Percentiles rank a stretch among this genome's conserved stretches.
Conservation (phyloP, 148 eudicot species). For the Persicaria tinctoria region DNA sequence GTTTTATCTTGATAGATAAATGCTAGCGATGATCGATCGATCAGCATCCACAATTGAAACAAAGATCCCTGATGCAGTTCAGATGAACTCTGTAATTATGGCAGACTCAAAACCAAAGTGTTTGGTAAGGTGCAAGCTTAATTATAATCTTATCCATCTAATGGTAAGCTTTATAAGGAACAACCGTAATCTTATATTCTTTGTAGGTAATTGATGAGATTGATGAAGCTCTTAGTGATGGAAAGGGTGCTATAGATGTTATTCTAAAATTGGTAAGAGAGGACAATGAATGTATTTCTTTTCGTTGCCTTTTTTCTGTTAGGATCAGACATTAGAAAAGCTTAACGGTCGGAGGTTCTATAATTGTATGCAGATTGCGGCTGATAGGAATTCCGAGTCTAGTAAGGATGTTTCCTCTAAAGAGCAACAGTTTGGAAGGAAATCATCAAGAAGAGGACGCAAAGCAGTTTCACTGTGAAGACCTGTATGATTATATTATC, state of each 20-base stretch:
- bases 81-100: slow-evolving; percentile 82
- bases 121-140: too few species aligned
- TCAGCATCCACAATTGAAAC: slow-evolving; percentile 69
- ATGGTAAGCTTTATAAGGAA: too few species aligned
- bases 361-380: slow-evolving; percentile 48
- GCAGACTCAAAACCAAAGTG: neutral
- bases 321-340: neutral
- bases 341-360: neutral
- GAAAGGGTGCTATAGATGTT: slow-evolving; percentile 91
- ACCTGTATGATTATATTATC: slow-evolving; percentile 51
- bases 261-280: slow-evolving; percentile 66
- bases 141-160: too few species aligned
- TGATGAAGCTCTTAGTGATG: slow-evolving; percentile 96
- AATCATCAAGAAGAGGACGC: slow-evolving; percentile 43
- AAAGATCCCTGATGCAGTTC: slow-evolving; percentile 86
- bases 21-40: slow-evolving; percentile 61
- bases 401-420: slow-evolving; percentile 42
- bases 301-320: neutral
- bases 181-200: neutral
- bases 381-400: slow-evolving; percentile 42
- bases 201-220: slow-evolving; percentile 89
- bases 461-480: slow-evolving; percentile 54
- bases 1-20: too few species aligned
- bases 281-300: too few species aligned
- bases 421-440: slow-evolving; percentile 39